Percentiles rank a stretch among this genome's conserved stretches.
These are phyloP conservation scores for Magnaporthiopsis rhizophila DNA, from an alignment of 2,329 filamentous ascomycete species.

Conservation along the genomic window DNA sequence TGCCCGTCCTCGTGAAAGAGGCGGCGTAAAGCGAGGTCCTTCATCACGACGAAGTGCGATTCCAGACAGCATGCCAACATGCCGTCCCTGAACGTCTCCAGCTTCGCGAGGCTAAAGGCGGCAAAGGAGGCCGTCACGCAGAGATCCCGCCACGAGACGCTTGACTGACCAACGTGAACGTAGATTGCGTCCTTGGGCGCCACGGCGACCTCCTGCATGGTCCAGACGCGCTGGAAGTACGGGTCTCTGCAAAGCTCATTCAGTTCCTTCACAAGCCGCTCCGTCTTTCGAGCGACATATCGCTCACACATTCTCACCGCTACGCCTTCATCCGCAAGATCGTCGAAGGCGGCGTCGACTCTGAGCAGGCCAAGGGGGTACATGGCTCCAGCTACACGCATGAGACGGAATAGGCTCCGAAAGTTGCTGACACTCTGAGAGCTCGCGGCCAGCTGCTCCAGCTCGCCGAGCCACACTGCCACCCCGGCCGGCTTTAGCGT, in stretches of 20 bases:
- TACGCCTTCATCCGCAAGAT: background rate
- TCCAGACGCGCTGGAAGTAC: background rate
- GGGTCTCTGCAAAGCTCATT: background rate
- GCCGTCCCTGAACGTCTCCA: no score
- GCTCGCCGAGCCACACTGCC: slow-evolving; percentile 13
- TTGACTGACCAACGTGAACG: background rate
- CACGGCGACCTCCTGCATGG: background rate
- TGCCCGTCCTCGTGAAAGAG: no score
- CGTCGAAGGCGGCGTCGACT: background rate
- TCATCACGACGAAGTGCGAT: no score
- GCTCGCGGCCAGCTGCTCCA: no score
- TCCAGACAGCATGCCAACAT: no score
- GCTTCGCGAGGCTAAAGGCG: no score
- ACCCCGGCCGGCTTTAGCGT: slow-evolving; percentile 10
- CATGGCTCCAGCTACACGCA: background rate
- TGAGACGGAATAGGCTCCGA: no score
- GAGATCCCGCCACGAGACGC: background rate
- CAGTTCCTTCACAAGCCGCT: background rate
- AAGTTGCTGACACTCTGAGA: no score
- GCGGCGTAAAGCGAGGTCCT: no score
- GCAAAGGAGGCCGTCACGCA: no score
- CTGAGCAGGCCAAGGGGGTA: background rate
- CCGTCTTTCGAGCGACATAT: background rate
- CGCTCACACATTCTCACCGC: background rate
- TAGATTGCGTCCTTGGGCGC: background rate